Evolutionary conservation across 2,329 filamentous ascomycete genomes (phyloP), one percentile per base, ranked within the genome.

Genomic region (Fusarium sarcochroum): DNA sequence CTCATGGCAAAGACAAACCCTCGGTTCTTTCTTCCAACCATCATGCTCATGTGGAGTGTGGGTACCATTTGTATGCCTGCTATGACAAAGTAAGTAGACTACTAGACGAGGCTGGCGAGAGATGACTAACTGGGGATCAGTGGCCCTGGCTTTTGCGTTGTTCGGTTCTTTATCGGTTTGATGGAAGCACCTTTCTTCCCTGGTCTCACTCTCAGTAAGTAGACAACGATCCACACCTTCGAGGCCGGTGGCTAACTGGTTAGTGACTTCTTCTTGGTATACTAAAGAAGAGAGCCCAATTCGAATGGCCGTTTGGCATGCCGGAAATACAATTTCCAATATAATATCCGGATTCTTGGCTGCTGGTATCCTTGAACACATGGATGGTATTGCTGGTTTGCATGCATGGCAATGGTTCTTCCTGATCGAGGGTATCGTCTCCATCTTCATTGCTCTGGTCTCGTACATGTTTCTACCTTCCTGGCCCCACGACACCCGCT

Each of bases 221-320:
- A 7, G 18, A 40, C 7, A 6, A 13, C 14, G 18, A 30, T 30
- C 27, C 10, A 30, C 37, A 40, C 15, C 18, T 8, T 14, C 9
- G 9, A 40, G 6, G 14, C 9, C 5, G 11, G 8, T 15, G 37
- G 84, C 52, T 32, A 23, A 48, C 82, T 14, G 80, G 81, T 2
- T 84, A 45, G 80, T 83, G 71, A 80, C 79, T 10, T 83, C 80
- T 0, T 83, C 81, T 2, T 84, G 82, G 82, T 84, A 84, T 51
- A 84, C 80, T 2, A 82, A 82, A 48, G 72, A 78, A 25, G 82
- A 85, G 56, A 75, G 78, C 4, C 81, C 81, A 0, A 77, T 80
- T 20, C 76, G 83, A 0, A 84, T 83, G 74, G 82, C 78, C 4
- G 78, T 84, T 11, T 80, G 82, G 75, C 82, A 83, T 66, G 82